Evolutionary conservation across 2,329 filamentous ascomycete genomes (phyloP), one percentile per base, ranked within the genome.

Genomic region (Stachybotrys elegans): DNA sequence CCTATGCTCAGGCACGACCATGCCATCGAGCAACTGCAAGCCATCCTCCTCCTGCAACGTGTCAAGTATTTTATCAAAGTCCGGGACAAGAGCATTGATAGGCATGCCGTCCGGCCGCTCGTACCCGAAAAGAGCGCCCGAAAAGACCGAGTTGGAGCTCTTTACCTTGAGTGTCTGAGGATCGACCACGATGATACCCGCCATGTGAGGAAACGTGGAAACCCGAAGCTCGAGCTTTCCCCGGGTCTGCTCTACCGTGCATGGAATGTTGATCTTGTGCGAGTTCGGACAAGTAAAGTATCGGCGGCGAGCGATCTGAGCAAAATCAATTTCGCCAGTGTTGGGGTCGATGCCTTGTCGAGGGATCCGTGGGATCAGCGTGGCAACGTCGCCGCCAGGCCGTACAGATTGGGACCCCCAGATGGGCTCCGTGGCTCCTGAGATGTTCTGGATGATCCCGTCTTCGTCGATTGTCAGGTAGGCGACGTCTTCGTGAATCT

Each of bases 151-250:
- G 63, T 98, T 98, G 8, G 91, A 93, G 67, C 91, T 96, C 59
- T 87, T 87, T 56, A 98, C 86, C 40, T 81, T 79, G 51, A 97
- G 75, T 1, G 78, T 82, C 22, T 81, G 71, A 2, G 92, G 85
- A n/a, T 87, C 85, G 12, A 98, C 75, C 8, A 98, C 91, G 58
- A 98, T 83, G 57, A 98, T 96, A 40, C 93, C 93, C 44, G 93
- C 93, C 66, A 98, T 96, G 60, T 98, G 92, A 14, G 93, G 93
- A 52, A 96, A 95, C 59, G 90, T 95, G 14, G 92, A 95, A 35
- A 98, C 79, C 42, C 88, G 83, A 51, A 98, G 77, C 51, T 88
- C 83, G 16, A 81, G 76, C 53, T 83, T 74, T 34, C 79, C 82
- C 25, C 80, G 76, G 3, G 88, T 71, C 57, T 87, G 84, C 47